Percentiles rank a stretch among this genome's conserved stretches.
These are phyloP conservation scores for Lantana camara DNA, from an alignment of 257 asterid species.

Conservation along the genomic window DNA sequence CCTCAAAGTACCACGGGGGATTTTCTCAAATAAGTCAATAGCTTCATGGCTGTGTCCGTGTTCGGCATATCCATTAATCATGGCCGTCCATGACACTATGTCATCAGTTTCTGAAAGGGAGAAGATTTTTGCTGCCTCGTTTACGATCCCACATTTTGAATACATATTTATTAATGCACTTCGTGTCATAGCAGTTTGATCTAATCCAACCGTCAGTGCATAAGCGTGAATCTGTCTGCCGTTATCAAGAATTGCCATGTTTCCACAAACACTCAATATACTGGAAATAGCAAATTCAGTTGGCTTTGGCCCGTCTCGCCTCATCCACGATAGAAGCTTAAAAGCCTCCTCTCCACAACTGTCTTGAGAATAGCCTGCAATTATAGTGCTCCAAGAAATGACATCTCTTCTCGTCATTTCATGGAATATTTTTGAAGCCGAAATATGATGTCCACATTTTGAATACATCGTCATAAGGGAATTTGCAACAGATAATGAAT, in stretches of 20 bases:
- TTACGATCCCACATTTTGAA: constrained; percentile 79
- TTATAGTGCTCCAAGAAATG: constrained; percentile 86
- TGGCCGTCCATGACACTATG: constrained; percentile 84
- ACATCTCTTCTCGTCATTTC: constrained; percentile 65
- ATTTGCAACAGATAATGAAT: constrained; percentile 69
- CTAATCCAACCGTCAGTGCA: constrained; percentile 66
- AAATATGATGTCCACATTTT: constrained; percentile 53
- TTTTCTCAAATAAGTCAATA: constrained; percentile 65
- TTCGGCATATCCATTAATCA: constrained; percentile 91
- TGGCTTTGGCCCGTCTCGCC: constrained; percentile 81
- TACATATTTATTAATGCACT: constrained; percentile 81
- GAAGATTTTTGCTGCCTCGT: constrained; percentile 57
- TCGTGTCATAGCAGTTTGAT: constrained; percentile 48
- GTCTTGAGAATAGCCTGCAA: constrained; percentile 82
- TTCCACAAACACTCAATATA: constrained; percentile 74
- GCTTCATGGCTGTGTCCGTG: constrained; percentile 85
- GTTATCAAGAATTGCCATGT: constrained; percentile 73
- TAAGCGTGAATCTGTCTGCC: constrained; percentile 86
- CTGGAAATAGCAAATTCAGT: constrained; percentile 82
- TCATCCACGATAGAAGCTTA: constrained; percentile 70
- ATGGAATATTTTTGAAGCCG: constrained; percentile 52
- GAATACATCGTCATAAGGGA: constrained; percentile 82
- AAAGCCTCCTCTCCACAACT: constrained; percentile 74
- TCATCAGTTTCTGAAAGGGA: constrained; percentile 50
- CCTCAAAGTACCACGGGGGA: constrained; percentile 47